Evolutionary conservation across 2,329 filamentous ascomycete species (phyloP).

Genomic region (Cadophora gregata): DNA sequence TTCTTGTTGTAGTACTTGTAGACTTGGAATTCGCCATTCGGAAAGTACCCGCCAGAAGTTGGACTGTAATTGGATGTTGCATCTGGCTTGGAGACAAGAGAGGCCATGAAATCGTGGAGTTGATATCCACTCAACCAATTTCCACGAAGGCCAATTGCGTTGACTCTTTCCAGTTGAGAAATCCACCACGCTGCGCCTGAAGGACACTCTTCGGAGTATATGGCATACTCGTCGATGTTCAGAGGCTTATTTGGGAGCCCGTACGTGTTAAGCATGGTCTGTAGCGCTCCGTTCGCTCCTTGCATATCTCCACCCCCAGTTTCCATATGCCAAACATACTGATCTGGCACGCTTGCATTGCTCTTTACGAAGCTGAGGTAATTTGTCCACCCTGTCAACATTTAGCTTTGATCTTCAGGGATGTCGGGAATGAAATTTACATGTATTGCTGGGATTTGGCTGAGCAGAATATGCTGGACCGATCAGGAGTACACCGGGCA

Average conservation of each 20-base stretch:
- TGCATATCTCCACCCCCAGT: conserved; percentile 39
- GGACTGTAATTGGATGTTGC: conserved; percentile 27
- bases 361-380: conserved; percentile 42
- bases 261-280: conserved; percentile 38
- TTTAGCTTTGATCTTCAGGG: background rate
- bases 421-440: conserved; percentile 40
- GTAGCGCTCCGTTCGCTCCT: conserved; percentile 40
- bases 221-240: conserved; percentile 38
- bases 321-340: conserved; percentile 53
- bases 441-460: conserved; percentile 44
- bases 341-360: conserved; percentile 50
- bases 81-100: conserved; percentile 34
- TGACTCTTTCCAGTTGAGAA: conserved; percentile 34
- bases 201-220: conserved; percentile 30
- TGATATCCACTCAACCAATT: conserved; percentile 34
- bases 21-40: conserved; percentile 52
- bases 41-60: conserved; percentile 46
- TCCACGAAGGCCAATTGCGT: conserved; percentile 34
- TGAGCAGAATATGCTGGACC: conserved; percentile 48
- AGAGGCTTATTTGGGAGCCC: conserved; percentile 29
- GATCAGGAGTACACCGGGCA: conserved; percentile 40
- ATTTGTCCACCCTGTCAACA: conserved; percentile 48
- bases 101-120: conserved; percentile 37
- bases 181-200: conserved; percentile 36
- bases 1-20: conserved; percentile 54